Conservation (phyloP, 352 stramenopile species). For the Phytophthora pseudosyringae region DNA sequence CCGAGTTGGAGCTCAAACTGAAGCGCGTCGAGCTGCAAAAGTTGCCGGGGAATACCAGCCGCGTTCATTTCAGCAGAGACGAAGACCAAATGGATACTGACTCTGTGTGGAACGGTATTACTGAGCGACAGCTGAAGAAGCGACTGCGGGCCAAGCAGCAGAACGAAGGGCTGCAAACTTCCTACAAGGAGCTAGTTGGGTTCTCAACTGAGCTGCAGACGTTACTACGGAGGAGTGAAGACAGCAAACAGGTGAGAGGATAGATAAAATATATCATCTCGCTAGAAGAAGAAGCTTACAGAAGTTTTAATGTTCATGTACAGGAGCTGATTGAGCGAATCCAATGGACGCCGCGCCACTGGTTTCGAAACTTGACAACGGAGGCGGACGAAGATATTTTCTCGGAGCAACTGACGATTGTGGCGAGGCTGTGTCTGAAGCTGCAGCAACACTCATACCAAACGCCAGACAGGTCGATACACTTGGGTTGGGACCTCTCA, state of each 20-base stretch:
- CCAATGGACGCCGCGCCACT: too few relatives aligned
- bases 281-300: too few relatives aligned
- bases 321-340: too few relatives aligned
- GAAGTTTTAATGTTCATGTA: too few relatives aligned
- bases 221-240: too few relatives aligned
- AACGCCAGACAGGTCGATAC: not conserved
- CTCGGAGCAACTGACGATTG: slow-evolving; percentile 7
- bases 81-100: too few relatives aligned
- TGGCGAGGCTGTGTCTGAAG: slow-evolving; percentile 1
- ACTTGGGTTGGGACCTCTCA: slow-evolving; percentile 5
- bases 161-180: slow-evolving; percentile 23
- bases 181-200: not conserved
- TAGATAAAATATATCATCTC: too few relatives aligned
- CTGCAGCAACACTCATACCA: not conserved
- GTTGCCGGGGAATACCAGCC: too few relatives aligned
- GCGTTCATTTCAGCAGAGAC: not conserved
- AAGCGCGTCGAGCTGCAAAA: slow-evolving; percentile 11
- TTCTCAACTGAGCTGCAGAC: slow-evolving; percentile 3
- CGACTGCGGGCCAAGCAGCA: slow-evolving; percentile 18
- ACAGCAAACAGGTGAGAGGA: too few relatives aligned
- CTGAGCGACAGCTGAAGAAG: slow-evolving; percentile 28
- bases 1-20: slow-evolving; percentile 37
- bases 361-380: too few relatives aligned
- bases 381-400: not conserved
- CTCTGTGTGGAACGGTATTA: slow-evolving; percentile 25